Percentiles rank a stretch among this genome's conserved stretches.
These are phyloP conservation scores for Tolypocladium endophyticum DNA, from an alignment of 2,329 filamentous ascomycete species.

Conservation along the genomic window DNA sequence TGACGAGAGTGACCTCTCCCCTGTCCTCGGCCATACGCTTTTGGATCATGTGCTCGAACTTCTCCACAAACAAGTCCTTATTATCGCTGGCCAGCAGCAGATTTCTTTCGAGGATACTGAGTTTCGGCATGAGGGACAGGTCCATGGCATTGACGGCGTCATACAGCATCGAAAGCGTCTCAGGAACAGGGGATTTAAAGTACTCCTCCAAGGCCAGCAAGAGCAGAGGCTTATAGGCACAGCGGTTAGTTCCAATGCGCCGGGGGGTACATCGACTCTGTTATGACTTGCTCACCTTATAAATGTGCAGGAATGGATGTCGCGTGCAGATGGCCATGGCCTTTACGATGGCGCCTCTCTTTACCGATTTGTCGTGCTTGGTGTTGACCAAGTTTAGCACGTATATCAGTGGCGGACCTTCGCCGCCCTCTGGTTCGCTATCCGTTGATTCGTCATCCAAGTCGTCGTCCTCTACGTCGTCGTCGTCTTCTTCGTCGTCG, in stretches of 20 bases:
- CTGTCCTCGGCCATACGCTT: constrained; percentile 63
- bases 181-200: constrained; percentile 80
- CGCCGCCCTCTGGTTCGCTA: constrained; percentile 57
- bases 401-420: constrained; percentile 90
- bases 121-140: constrained; percentile 77
- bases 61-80: constrained; percentile 94
- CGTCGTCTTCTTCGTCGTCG: constrained; percentile 33
- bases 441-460: constrained; percentile 45
- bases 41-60: constrained; percentile 90
- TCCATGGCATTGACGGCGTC: constrained; percentile 96
- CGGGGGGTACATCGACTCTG: neutral
- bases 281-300: constrained; percentile 55
- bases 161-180: constrained; percentile 82
- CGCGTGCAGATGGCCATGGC: constrained; percentile 98
- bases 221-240: constrained; percentile 57
- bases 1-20: constrained; percentile 29
- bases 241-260: constrained; percentile 7
- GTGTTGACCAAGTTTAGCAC: constrained; percentile 97
- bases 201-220: constrained; percentile 91
- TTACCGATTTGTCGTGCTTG: constrained; percentile 87
- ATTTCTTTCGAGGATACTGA: constrained; percentile 74
- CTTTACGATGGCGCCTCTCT: constrained; percentile 90
- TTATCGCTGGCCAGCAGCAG: constrained; percentile 85
- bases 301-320: constrained; percentile 96
- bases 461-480: constrained; percentile 41